Evolutionary conservation across 306 rosid genomes (phyloP), one percentile per base, ranked within the genome.

Genomic region (Rosa multiflora): DNA sequence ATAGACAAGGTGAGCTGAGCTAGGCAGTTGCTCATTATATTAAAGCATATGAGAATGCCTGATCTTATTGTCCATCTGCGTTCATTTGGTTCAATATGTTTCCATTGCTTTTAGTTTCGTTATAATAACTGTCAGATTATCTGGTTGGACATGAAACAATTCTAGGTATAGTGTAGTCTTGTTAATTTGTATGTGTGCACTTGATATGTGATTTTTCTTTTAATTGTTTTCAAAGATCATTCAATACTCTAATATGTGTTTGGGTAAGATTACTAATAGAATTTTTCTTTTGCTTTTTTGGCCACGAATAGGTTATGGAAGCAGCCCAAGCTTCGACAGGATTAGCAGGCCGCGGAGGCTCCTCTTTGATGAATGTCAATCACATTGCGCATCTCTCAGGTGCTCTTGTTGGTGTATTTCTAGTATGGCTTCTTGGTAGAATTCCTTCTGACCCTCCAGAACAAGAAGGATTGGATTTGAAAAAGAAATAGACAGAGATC

Each of bases 311-410:
- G 99, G 96, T 95, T 68, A 90, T 93, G 99, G 99, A 93, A 87
- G 97, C 98, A 73, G 99, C 99, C 47, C 98, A 95, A 82, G 94
- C 99, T 76, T 93, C 98, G 13, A 87, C 98, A 4, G 88, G 94
- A 46, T 70, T 94, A 46, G 76, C 94, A 5, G 93, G 96, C 68
- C 84, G 83, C 0, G 92, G 96, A 66, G 91, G 91, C 80, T 64
- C 75, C 80, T 43, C 90, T 11, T 69, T 91, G 87, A 94, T 86
- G 78, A 88, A 80, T 83, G 93, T 95, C 82, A 95, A 95, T 82
- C 98, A 93, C 76, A 88, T 93, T 76, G 98, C 99, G 40, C 98
- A 93, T 88, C 98, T 95, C 77, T 93, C 98, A 46, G 99, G 98
- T 76, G 98, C 98, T 59, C 99, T 95, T 75, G 96, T 93, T 61